Percentiles rank a stretch among this genome's conserved stretches.
Evolutionary conservation across 73 alveolate genomes (phyloP).

Genomic region (Tetrahymena elliotti): DNA sequence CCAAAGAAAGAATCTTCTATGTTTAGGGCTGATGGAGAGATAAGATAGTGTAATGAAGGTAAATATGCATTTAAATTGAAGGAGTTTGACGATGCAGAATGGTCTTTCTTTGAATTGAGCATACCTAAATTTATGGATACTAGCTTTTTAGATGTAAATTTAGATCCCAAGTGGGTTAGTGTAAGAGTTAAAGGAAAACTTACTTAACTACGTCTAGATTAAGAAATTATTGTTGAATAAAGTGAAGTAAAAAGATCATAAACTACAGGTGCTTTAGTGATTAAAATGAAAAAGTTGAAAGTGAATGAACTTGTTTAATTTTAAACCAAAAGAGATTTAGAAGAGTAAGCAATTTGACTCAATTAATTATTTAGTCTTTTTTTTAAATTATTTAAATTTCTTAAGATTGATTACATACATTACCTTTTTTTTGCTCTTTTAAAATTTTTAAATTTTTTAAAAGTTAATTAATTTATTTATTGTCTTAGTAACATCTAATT

Average conservation of each 20-base stretch:
- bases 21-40: constrained; percentile 77
- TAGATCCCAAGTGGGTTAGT: constrained; percentile 93
- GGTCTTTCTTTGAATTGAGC: constrained; percentile 55
- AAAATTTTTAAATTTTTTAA: not conserved
- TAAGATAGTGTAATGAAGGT: constrained; percentile 91
- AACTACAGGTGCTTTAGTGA: constrained; percentile 75
- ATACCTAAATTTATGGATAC: constrained; percentile 94
- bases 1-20: constrained; percentile 59
- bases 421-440: not conserved
- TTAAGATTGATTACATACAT: not conserved
- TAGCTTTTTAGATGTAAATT: constrained; percentile 80
- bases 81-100: constrained; percentile 65
- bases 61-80: constrained; percentile 64
- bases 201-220: constrained; percentile 73
- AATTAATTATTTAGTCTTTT: not conserved
- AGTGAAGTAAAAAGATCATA: constrained; percentile 70
- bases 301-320: constrained; percentile 52
- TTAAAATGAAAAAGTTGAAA: constrained; percentile 66
- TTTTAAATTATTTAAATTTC: not conserved
- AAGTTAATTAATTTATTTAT: not conserved
- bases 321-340: constrained; percentile 22
- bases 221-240: constrained; percentile 78
- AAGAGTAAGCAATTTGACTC: constrained; percentile 23
- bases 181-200: constrained; percentile 84
- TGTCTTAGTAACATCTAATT: not conserved